phyloP scores from a whole-genome alignment of 2,329 filamentous ascomycete genomes.

The Diaporthe ilicicola region DNA sequence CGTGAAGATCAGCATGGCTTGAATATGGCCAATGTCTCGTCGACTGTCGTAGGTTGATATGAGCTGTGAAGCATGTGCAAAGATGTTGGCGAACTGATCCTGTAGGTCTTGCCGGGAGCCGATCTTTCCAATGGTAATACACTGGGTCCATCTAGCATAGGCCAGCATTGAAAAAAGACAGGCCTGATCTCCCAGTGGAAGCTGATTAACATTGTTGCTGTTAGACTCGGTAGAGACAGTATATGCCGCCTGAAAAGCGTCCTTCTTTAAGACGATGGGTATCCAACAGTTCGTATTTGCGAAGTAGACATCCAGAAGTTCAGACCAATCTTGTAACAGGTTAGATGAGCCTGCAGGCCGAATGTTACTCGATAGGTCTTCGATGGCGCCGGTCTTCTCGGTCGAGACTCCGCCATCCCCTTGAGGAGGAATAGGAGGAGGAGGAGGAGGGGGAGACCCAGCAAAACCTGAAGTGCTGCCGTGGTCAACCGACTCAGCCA shows the following conservation, averaged over 20 bases:
- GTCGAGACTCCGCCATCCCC: background rate
- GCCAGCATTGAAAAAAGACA: background rate
- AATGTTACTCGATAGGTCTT: background rate
- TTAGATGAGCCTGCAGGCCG: background rate
- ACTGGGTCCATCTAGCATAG: conserved; percentile 1
- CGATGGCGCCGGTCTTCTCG: too few species aligned
- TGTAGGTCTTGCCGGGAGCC: background rate
- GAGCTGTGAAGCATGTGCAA: background rate
- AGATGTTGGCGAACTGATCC: background rate
- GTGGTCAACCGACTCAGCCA: background rate
- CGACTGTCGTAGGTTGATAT: background rate
- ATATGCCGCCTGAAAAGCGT: background rate
- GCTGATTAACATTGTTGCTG: background rate
- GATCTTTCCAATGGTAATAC: background rate
- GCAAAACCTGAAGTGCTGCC: background rate
- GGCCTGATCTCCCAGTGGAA: background rate
- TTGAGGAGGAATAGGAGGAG: background rate
- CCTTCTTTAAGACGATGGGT: background rate
- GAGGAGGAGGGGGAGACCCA: background rate
- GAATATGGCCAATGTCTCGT: background rate
- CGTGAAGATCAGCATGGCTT: conserved; percentile 2
- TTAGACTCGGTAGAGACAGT: background rate
- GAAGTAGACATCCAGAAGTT: conserved; percentile 3
- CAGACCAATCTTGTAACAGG: background rate
- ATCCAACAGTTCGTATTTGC: background rate